Evolutionary conservation across 371 early-diverging fungal genomes (phyloP), one percentile per base, ranked within the genome.

Genomic region (Rhizopus sp.): DNA sequence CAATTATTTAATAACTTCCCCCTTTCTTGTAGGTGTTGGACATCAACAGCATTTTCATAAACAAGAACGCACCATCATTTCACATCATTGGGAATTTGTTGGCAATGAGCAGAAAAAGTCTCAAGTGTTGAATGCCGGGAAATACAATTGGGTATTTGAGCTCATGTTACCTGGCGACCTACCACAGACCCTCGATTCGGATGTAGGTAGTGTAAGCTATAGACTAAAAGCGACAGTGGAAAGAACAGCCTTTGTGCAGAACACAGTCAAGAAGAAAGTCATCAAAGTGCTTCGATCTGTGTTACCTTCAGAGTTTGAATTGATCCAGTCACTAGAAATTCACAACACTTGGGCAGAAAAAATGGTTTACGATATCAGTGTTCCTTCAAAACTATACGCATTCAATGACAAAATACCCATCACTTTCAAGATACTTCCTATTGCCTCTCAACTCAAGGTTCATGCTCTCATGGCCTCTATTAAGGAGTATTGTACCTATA

Each of bases 81-180:
- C 59, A 13, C 69, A 69, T 39, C 39, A 34, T 29, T 69, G 69
- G 69, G 57, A 59, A 40, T 69, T 69, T 35, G 37, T 65, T 13
- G 46, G 46, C n/a, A 46, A 23, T 46, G 30, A 52, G 7, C 49
- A 60, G 32, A 68, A 68, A 31, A 70, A 67, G 13, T 31, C 35
- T 9, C 35, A 30, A 33, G 23, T 45, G 3, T 34, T 70, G 40
- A 52, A 15, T 15, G 42, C 60, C n/a, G 71, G 68, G 0, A 31
- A 55, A 44, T 59, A 70, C 35, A 58, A 60, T 41, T 70, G 67
- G 62, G 59, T 58, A 13, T 74, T 74, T 53, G 71, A 70, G 41
- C 38, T 71, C 16, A 44, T 48, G 9, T 31, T 74, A 41, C 71
- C 71, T 3, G 72, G 71, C 1, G 49, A 68, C 38, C 30, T 69